Base-by-base conservation (phyloP, 2,329 filamentous ascomycete species). In the Neospermospora avenae region DNA sequence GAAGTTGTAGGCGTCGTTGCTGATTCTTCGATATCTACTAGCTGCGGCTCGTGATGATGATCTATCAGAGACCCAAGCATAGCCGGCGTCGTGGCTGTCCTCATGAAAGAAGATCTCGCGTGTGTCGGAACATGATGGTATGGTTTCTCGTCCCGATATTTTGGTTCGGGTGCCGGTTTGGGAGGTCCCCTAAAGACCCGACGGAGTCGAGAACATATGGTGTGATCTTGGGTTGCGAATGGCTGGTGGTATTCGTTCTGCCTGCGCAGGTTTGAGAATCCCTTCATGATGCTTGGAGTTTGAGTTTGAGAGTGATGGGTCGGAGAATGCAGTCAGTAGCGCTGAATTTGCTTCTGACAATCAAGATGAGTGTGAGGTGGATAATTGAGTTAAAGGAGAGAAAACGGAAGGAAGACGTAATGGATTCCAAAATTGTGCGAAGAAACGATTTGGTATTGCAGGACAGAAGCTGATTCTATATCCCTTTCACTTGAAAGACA, bases 51-150 rank as follows among this genome's bases (percentile, higher is more conserved):
- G 13, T 10, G 5, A 37, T 44, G 44, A 44, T 60, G 59, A 7
- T 51, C 31, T 37, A 28, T 22, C 16, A 45, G 28, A 35, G 42
- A 48, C 46, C 45, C 45, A 16, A 62, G 41, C 66, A 68, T 68
- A 8, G 44, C 48, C 22, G 58, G 48, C 14, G 64, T 65, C 2
- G 66, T 68, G 14, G 66, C 41, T 5, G 63, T 63, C 24, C 57
- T 68, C 16, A 65, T 34, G 44, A 68, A 68, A 1, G 66, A 68
- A 4, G 60, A 57, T 25, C 42, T 55, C 2, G 66, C 57, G 42
- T 68, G 66, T 16, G 60, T 62, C 2, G 66, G 64, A 4, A 42
- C 57, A 25, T 68, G 66, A 37, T 62, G 59, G 45, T 65, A 68
- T 35, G 58, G 60, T 55, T 65, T 64, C 46, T 61, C 63, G 39